These are phyloP conservation scores for Penicillium herquei DNA, from an alignment of 495 filamentous ascomycete species.

Conservation along the genomic window DNA sequence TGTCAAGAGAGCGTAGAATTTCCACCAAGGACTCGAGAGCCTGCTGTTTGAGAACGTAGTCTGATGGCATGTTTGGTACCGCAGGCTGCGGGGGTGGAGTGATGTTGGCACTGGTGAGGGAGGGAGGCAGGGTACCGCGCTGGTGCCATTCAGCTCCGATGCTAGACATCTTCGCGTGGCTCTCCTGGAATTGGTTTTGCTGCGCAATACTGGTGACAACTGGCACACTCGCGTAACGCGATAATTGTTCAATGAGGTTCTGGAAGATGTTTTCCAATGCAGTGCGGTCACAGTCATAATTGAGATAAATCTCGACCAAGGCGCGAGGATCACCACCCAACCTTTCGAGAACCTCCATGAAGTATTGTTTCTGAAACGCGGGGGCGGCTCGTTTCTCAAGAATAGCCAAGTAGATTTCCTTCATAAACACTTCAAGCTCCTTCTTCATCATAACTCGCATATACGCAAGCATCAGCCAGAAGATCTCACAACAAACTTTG, in stretches of 20 bases:
- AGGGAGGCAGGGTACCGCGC: conserved; percentile 78
- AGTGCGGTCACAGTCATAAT: conserved; percentile 95
- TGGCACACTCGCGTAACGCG: conserved; percentile 73
- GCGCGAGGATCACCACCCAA: conserved; percentile 82
- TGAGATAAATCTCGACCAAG: conserved; percentile 93
- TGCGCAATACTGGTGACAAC: conserved; percentile 70
- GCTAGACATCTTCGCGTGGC: conserved; percentile 57
- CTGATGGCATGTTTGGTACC: conserved; percentile 66
- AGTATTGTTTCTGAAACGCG: conserved; percentile 85
- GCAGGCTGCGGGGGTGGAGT: conserved; percentile 39
- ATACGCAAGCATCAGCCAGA: conserved; percentile 93
- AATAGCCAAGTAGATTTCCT: conserved; percentile 95
- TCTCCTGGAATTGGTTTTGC: conserved; percentile 82
- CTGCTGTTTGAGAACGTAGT: conserved; percentile 84
- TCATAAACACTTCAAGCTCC: conserved; percentile 96
- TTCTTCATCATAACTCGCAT: conserved; percentile 96
- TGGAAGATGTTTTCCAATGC: conserved; percentile 97
- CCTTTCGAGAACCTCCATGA: conserved; percentile 81
- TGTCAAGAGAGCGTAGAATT: conserved; percentile 82
- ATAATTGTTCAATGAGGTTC: conserved; percentile 85
- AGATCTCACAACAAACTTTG: conserved; percentile 95
- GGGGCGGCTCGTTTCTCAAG: conserved; percentile 85
- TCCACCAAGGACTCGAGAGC: conserved; percentile 86
- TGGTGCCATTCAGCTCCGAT: conserved; percentile 74
- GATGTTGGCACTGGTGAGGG: conserved; percentile 76